phyloP scores from a whole-genome alignment of 441 rosid genomes.

The Croton setiger region DNA sequence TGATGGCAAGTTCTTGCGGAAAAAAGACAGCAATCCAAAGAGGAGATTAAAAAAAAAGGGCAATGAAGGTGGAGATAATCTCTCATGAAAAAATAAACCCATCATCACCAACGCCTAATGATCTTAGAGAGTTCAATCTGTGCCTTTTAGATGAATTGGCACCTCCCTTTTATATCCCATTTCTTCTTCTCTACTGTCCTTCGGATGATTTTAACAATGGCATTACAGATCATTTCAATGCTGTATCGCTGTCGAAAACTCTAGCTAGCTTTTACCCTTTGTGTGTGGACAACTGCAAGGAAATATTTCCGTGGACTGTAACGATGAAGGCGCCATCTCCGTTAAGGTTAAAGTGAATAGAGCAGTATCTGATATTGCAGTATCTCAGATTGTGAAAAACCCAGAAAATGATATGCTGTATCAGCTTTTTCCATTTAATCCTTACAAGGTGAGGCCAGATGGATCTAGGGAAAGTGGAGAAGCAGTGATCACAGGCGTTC shows the following conservation, averaged over 20 bases:
- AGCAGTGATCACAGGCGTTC: constrained; percentile 16
- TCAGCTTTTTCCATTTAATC: constrained; percentile 27
- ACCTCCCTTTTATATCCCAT: constrained; percentile 25
- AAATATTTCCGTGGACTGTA: constrained; percentile 21
- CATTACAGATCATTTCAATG: not conserved
- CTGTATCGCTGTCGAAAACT: constrained; percentile 14
- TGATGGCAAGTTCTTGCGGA: not conserved
- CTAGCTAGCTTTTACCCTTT: constrained; percentile 17
- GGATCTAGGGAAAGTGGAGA: not conserved
- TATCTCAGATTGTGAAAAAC: constrained; percentile 21
- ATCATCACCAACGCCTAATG: constrained; percentile 25
- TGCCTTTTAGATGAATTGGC: constrained; percentile 33
- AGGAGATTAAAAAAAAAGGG: not conserved
- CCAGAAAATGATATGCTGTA: constrained; percentile 23
- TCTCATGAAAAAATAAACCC: constrained; percentile 29
- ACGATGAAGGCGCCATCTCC: constrained; percentile 23
- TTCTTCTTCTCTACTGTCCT: constrained; percentile 26
- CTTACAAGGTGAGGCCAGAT: constrained; percentile 1
- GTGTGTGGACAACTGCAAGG: constrained; percentile 8
- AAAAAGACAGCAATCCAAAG: not conserved
- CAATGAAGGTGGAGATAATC: constrained; percentile 24
- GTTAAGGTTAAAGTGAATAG: constrained; percentile 20
- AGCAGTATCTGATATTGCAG: constrained; percentile 19
- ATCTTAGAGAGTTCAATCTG: constrained; percentile 25
- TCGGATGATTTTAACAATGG: not conserved